phyloP scores from a whole-genome alignment of 2,329 filamentous ascomycete genomes.

The Fusarium scirpi region DNA sequence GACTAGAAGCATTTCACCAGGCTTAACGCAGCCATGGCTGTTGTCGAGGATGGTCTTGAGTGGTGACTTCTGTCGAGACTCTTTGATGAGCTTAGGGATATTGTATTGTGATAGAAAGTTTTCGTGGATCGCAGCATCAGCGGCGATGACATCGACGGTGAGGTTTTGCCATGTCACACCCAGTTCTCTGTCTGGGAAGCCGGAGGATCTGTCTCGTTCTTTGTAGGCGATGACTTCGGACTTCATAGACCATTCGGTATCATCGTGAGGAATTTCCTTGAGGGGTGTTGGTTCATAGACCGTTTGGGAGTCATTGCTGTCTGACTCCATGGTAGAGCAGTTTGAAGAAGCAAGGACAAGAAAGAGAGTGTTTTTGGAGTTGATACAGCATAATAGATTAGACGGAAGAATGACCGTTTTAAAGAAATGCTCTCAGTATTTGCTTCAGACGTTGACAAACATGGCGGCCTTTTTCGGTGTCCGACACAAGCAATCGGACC shows the following conservation, averaged over 20 bases:
- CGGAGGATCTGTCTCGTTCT: conserved; percentile 59
- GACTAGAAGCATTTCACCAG: conserved; percentile 78
- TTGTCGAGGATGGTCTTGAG: conserved; percentile 74
- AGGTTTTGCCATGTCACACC: conserved; percentile 75
- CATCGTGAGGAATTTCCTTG: conserved; percentile 17
- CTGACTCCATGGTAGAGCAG: conserved; percentile 45
- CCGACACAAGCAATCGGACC: conserved; percentile 2
- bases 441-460: not conserved
- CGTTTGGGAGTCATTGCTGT: conserved; percentile 43
- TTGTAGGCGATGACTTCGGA: conserved; percentile 59
- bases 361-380: not conserved
- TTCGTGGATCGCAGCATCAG: conserved; percentile 74
- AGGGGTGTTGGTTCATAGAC: conserved; percentile 37
- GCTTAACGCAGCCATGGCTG: conserved; percentile 76
- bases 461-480: conserved; percentile 17
- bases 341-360: not conserved
- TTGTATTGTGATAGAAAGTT: conserved; percentile 72
- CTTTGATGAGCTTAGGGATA: conserved; percentile 64
- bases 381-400: not conserved
- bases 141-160: conserved; percentile 70
- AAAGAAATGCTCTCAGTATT: not conserved
- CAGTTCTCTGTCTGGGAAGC: conserved; percentile 62
- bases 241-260: conserved; percentile 61
- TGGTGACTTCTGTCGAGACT: conserved; percentile 66
- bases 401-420: not conserved